A percentile compares a stretch with the other conserved stretches of the same genome.
phyloP scores from a whole-genome alignment of 2,329 filamentous ascomycete genomes.

The Hymenoscyphus albidus region DNA sequence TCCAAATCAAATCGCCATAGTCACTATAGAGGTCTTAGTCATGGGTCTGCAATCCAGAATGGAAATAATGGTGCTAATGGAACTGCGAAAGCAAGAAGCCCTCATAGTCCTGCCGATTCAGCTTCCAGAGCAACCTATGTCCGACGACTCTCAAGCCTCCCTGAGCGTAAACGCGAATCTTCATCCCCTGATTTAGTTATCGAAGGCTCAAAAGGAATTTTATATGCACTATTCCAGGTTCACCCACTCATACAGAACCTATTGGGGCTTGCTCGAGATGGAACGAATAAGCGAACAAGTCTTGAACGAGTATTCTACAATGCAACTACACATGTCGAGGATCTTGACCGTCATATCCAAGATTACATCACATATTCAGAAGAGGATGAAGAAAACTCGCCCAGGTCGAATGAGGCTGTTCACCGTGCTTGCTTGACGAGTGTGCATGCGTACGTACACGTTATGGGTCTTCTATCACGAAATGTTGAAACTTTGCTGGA shows the following conservation, averaged over 20 bases:
- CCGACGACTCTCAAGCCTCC: conserved; percentile 58
- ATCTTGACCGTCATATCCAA: conserved; percentile 62
- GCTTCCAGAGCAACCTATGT: conserved; percentile 55
- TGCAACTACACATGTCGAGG: conserved; percentile 62
- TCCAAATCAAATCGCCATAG: conserved; percentile 60
- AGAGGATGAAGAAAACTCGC: conserved; percentile 44
- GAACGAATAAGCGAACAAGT: conserved; percentile 57
- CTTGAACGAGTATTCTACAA: conserved; percentile 66
- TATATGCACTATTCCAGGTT: conserved; percentile 65
- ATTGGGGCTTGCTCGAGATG: conserved; percentile 58
- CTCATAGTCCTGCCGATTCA: conserved; percentile 57
- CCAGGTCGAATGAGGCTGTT: conserved; percentile 59
- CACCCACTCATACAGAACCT: conserved; percentile 65
- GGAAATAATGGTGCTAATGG: conserved; percentile 29
- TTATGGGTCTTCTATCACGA: conserved; percentile 56
- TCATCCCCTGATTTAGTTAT: conserved; percentile 57
- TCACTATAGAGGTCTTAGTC: conserved; percentile 62
- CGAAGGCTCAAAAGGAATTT: conserved; percentile 62
- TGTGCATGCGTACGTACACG: conserved; percentile 61
- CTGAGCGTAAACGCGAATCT: conserved; percentile 59
- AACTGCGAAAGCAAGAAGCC: conserved; percentile 40
- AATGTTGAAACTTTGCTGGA: conserved; percentile 63
- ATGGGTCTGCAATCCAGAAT: conserved; percentile 64
- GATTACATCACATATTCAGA: conserved; percentile 52
- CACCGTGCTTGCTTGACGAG: conserved; percentile 60